Base-by-base conservation (phyloP, 192 early-diverging fungal genomes). In the Entomortierella beljakovae region DNA sequence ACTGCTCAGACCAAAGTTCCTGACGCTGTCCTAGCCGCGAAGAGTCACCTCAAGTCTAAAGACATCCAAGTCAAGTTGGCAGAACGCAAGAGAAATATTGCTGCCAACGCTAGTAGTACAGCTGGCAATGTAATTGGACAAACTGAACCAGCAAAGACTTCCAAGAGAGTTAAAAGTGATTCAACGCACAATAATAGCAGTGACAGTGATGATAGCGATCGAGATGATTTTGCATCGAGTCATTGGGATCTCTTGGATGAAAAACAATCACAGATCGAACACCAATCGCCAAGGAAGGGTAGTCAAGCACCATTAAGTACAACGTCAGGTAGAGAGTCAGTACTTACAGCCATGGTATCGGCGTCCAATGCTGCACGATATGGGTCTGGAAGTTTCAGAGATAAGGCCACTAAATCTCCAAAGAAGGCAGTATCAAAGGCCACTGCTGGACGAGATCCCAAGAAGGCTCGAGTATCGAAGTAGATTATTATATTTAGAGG, bases 201-300 rank as follows among this genome's bases (percentile, higher is more conserved):
- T n/a, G 40, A 37, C 1, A 43, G 31, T 10, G 52, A 62, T 62
- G 53, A 55, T 16, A 49, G 31, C 5, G 66, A 56, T 6, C 13
- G 3, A 6, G 29, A 59, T 38, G 61, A 56, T 35, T 64, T 65
- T 66, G 31, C 52, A 46, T 61, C 52, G 38, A 68, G 70, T 18
- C 73, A 81, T 65, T 61, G 82, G 73, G 73, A 77, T 59, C 72
- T 65, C 23, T 63, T 72, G 43, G 67, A 58, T 34, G 46, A 49
- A 52, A 72, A 34, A 29, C 46, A 72, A 49, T 42, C 54, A 7
- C 51, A 57, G 23, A 15, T n/a, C n/a, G n/a, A 40, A 25, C 55
- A 53, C 34, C 16, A 29, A 38, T 60, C 67, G 5, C 67, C 67
- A n/a, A 52, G 34, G 57, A 60, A 38, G 22, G 33, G 31, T 18